phyloP scores from a whole-genome alignment of 2,329 filamentous ascomycete genomes.

The Didymosphaeria variabile region DNA sequence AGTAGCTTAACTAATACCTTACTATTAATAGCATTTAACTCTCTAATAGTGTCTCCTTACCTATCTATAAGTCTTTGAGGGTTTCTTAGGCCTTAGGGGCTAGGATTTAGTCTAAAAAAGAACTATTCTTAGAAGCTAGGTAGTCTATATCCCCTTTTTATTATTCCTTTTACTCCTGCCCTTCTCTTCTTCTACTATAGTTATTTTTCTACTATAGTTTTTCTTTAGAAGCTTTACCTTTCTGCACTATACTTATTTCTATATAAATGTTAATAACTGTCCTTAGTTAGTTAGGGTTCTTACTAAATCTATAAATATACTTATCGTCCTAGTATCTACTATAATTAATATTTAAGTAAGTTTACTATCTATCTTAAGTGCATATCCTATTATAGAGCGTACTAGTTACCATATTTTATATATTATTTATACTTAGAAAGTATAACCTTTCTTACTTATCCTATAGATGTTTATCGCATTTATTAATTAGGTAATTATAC shows the following conservation, averaged over 20 bases:
- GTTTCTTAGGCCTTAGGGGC: too few species aligned
- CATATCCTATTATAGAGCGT: neutral
- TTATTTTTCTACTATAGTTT: neutral
- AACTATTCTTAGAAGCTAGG: neutral
- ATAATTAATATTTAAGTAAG: neutral
- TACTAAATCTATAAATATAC: neutral
- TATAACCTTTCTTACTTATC: neutral
- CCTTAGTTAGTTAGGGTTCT: neutral
- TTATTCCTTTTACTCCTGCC: neutral
- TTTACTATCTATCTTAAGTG: slow-evolving; percentile 3
- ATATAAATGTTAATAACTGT: too few species aligned
- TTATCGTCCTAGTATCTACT: neutral
- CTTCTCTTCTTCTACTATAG: neutral
- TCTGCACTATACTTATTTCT: too few species aligned
- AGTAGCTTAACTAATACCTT: slow-evolving; percentile 3
- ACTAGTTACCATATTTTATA: neutral
- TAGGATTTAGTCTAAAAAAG: neutral
- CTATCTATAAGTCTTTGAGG: too few species aligned
- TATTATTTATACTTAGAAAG: slow-evolving; percentile 12
- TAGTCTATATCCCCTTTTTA: too few species aligned
- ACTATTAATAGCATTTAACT: too few species aligned
- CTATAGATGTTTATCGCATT: neutral
- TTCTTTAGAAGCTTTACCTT: too few species aligned
- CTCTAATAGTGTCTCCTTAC: neutral
- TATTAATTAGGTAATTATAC: neutral